Conservation (phyloP, 164 flowering plant genomes). For the grape (Vitis vinifera) region DNA sequence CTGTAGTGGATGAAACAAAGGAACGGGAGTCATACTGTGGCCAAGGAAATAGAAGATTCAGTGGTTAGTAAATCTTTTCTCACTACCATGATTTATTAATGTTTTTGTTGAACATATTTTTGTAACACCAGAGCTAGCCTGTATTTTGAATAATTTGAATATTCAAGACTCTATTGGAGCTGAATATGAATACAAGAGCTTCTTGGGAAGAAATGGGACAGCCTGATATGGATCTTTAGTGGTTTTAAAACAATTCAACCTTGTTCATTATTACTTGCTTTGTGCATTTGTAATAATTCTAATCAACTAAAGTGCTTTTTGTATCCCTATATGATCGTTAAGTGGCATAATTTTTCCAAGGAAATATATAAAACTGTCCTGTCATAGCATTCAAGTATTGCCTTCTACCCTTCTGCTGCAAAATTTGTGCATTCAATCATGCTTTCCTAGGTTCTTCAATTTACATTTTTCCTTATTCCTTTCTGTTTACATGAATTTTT, state of each 20-base stretch:
- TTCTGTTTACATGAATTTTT: background rate
- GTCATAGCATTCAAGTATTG: no score
- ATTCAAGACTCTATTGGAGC: background rate
- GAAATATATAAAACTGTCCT: background rate
- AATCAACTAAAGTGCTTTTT: background rate
- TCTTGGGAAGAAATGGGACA: background rate
- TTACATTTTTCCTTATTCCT: background rate
- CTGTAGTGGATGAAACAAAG: conserved; percentile 97
- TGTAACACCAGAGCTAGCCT: background rate
- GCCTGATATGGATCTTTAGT: background rate
- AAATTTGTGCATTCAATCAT: background rate
- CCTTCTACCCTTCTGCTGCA: background rate
- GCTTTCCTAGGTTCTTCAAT: background rate
- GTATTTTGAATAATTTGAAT: background rate
- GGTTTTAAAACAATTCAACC: background rate
- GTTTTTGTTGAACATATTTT: background rate
- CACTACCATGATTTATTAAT: background rate
- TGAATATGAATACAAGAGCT: background rate
- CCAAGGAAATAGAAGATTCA: conserved; percentile 85
- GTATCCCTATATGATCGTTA: background rate
- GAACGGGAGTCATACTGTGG: conserved; percentile 82
- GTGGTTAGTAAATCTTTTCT: conserved; percentile 61
- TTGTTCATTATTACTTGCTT: background rate
- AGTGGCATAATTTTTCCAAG: background rate
- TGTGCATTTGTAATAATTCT: background rate